Conservation (phyloP, 1,139 yeast species). For the Blastobotrys buckinghamii region DNA sequence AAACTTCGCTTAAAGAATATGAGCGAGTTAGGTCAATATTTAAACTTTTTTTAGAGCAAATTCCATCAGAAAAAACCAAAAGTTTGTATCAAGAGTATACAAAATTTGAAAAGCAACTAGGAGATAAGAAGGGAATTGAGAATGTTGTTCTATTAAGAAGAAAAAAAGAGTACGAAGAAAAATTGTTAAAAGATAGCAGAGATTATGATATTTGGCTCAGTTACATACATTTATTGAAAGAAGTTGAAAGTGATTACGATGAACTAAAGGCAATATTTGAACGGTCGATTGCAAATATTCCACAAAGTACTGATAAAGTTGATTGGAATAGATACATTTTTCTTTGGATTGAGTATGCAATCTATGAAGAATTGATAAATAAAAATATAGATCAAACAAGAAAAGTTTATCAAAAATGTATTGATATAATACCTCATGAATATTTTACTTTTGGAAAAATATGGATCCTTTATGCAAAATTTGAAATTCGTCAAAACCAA, state of each 20-base stretch:
- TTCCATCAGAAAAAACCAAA: conserved; percentile 41
- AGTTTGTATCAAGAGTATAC: conserved; percentile 45
- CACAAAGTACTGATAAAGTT: conserved; percentile 30
- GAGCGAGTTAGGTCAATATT: conserved; percentile 66
- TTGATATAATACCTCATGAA: conserved; percentile 51
- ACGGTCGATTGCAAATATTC: conserved; percentile 43
- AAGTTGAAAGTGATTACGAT: conserved; percentile 30
- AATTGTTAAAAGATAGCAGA: conserved; percentile 41
- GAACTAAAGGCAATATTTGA: conserved; percentile 39
- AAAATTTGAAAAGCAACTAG: conserved; percentile 61
- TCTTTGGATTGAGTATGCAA: conserved; percentile 63
- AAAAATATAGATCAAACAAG: conserved; percentile 42
- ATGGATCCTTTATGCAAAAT: conserved; percentile 69
- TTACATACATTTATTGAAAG: conserved; percentile 46
- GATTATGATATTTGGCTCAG: conserved; percentile 85
- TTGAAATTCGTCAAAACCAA: conserved; percentile 59
- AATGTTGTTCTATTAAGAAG: conserved; percentile 50
- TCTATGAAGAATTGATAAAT: conserved; percentile 53
- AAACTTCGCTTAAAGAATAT: conserved; percentile 52
- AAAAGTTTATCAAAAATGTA: conserved; percentile 44
- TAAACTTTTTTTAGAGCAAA: conserved; percentile 44
- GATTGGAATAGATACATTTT: conserved; percentile 66
- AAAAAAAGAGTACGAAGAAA: conserved; percentile 47
- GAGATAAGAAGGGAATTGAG: conserved; percentile 50
- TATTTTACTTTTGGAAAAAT: conserved; percentile 61